phyloP scores from a whole-genome alignment of 2,329 filamentous ascomycete species.

The Epicoccum sorghinum region DNA sequence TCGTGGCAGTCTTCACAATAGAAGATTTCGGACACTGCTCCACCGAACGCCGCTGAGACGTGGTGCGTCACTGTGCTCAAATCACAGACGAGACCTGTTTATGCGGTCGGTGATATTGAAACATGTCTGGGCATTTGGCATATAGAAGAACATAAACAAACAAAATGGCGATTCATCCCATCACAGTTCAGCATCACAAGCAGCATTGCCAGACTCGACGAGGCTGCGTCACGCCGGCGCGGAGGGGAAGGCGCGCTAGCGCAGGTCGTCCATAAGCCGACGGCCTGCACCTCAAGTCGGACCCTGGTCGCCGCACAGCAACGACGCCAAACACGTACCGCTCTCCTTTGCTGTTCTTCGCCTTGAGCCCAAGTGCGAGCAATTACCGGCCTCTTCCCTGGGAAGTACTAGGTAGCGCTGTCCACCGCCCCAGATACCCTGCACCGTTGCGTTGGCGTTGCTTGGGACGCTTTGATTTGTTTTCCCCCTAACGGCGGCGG shows the following conservation, averaged over 20 bases:
- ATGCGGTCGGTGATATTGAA: too few relatives aligned
- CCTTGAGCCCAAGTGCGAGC: not conserved
- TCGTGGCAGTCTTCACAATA: slow-evolving; percentile 17
- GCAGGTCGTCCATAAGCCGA: slow-evolving; percentile 24
- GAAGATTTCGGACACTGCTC: not conserved
- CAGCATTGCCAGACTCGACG: slow-evolving; percentile 1
- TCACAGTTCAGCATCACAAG: slow-evolving; percentile 3
- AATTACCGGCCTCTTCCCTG: slow-evolving; percentile 1
- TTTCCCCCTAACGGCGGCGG: slow-evolving; percentile 42
- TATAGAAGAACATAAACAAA: too few relatives aligned
- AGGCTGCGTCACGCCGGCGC: slow-evolving; percentile 23
- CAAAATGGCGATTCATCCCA: not conserved
- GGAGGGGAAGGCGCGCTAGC: slow-evolving; percentile 27
- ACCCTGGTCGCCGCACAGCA: slow-evolving; percentile 19
- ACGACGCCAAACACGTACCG: slow-evolving; percentile 15
- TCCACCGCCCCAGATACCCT: slow-evolving; percentile 1
- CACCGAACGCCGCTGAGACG: not conserved
- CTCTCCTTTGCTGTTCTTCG: slow-evolving; percentile 7
- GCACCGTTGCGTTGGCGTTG: slow-evolving; percentile 9
- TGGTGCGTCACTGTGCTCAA: not conserved
- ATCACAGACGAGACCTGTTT: too few relatives aligned
- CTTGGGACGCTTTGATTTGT: slow-evolving; percentile 25
- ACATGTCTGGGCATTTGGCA: not conserved
- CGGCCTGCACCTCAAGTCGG: slow-evolving; percentile 23
- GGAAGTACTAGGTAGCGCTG: slow-evolving; percentile 8